Evolutionary conservation across 768 basidiomycete species (phyloP), one percentile per base, ranked within the genome.

Genomic region (Mrakia gelida): DNA sequence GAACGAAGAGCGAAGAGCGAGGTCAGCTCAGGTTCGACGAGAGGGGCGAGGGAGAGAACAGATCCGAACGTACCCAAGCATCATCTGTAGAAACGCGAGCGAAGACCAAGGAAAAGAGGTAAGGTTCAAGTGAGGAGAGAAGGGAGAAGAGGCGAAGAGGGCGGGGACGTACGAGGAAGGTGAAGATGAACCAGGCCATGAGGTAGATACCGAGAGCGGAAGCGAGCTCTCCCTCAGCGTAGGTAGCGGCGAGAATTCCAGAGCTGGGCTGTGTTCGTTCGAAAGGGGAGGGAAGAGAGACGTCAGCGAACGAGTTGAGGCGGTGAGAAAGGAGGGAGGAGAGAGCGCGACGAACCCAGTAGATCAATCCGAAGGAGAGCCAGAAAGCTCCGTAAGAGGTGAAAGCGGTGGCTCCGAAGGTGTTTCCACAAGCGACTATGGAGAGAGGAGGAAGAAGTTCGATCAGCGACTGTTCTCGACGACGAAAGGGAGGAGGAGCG

Each of bases 331-430:
- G 5, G 78, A 68, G 0, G 21, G 49, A 1, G 74, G 73, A 49
- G 49, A 52, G 3, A 3, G 49, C 4, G 15, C 18, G 49, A 52
- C 49, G 49, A 21, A 52, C 49, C 73, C 73, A 75, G 78, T 75
- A 75, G 73, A 78, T 75, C 38, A 65, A 23, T 21, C 59, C 72
- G 52, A 73, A 75, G 21, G 72, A 74, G 4, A 74, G 28, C 77
- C 77, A 78, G 77, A 78, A 78, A 6, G 23, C 77, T 49, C 77
- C 77, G 67, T 78, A 78, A 3, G 72, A 45, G n/a, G 72, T 70
- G 56, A 79, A 79, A 43, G 78, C 78, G 11, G 78, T 79, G 15
- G 78, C 78, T 30, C 78, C 78, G 28, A 79, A 79, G n/a, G 78
- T 79, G 78, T 79, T 79, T 45, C 78, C 78, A 34, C 41, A 59